phyloP scores from a whole-genome alignment of 129 eudicot species.

The Flaveria robusta region DNA sequence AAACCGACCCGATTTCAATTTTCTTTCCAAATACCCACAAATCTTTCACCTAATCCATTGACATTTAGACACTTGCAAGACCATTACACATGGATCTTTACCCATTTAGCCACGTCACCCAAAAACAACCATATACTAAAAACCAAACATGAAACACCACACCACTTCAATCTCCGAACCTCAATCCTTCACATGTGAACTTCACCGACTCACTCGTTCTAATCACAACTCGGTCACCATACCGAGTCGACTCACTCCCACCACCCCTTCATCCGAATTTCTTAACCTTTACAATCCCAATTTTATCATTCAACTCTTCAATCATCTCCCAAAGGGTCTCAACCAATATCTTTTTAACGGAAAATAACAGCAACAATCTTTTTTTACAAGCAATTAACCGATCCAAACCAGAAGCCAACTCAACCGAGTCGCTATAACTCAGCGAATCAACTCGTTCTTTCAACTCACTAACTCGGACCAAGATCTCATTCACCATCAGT shows the following conservation, averaged over 20 bases:
- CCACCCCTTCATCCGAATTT: slow-evolving; percentile 22
- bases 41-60: too few species aligned
- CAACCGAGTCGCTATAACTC: slow-evolving; percentile 77
- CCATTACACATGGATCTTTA: too few species aligned
- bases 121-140: too few species aligned
- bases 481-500: slow-evolving; percentile 43
- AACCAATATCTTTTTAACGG: slow-evolving; percentile 38
- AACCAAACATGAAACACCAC: too few species aligned
- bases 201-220: slow-evolving; percentile 41
- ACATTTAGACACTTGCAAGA: too few species aligned
- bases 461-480: slow-evolving; percentile 64
- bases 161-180: too few species aligned
- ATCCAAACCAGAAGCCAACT: slow-evolving; percentile 51
- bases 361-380: slow-evolving; percentile 36
- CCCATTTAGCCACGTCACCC: too few species aligned
- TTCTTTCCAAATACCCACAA: too few species aligned
- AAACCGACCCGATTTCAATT: too few species aligned
- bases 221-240: slow-evolving; percentile 47
- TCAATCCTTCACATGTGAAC: too few species aligned
- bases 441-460: slow-evolving; percentile 49
- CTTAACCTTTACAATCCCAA: slow-evolving; percentile 38
- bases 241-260: slow-evolving; percentile 74
- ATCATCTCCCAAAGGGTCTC: slow-evolving; percentile 58
- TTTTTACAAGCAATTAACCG: slow-evolving; percentile 54
- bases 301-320: slow-evolving; percentile 45